These are phyloP conservation scores for Agrocybe praecox DNA, from an alignment of 768 basidiomycete genomes.

Conservation along the genomic window DNA sequence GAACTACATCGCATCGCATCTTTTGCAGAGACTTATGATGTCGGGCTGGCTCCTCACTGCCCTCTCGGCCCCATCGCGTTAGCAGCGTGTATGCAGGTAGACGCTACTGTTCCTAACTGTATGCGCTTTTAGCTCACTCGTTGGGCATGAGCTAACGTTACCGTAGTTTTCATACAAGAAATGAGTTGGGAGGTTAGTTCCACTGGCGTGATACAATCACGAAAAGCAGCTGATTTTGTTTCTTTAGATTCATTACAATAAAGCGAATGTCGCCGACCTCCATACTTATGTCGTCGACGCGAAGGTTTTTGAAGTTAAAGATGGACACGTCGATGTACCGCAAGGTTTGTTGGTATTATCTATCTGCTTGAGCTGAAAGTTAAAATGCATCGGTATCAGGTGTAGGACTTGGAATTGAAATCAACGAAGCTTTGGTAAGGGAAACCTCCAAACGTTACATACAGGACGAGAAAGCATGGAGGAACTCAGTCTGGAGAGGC, in stretches of 20 bases:
- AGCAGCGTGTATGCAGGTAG: conserved; percentile 71
- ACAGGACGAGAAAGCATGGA: conserved; percentile 47
- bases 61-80: conserved; percentile 73
- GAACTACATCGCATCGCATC: conserved; percentile 61
- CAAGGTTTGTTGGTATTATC: conserved; percentile 18
- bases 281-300: conserved; percentile 60
- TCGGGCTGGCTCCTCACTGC: conserved; percentile 73
- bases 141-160: background rate
- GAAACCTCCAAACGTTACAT: conserved; percentile 33
- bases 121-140: conserved; percentile 15
- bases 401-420: conserved; percentile 61
- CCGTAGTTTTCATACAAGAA: conserved; percentile 60
- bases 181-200: conserved; percentile 58
- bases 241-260: conserved; percentile 69
- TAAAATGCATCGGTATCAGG: conserved; percentile 32
- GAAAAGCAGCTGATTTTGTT: background rate
- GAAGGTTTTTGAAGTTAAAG: conserved; percentile 51
- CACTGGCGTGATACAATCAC: background rate
- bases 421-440: conserved; percentile 60
- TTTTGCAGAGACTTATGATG: conserved; percentile 69
- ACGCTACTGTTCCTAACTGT: conserved; percentile 61
- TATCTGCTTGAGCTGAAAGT: background rate
- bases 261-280: conserved; percentile 49
- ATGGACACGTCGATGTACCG: conserved; percentile 51
- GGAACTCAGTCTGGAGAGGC: conserved; percentile 58